Percentiles rank a stretch among this genome's conserved stretches.
Evolutionary conservation across 2,329 filamentous ascomycete genomes (phyloP).

Genomic region (Uncinocarpus reesii): DNA sequence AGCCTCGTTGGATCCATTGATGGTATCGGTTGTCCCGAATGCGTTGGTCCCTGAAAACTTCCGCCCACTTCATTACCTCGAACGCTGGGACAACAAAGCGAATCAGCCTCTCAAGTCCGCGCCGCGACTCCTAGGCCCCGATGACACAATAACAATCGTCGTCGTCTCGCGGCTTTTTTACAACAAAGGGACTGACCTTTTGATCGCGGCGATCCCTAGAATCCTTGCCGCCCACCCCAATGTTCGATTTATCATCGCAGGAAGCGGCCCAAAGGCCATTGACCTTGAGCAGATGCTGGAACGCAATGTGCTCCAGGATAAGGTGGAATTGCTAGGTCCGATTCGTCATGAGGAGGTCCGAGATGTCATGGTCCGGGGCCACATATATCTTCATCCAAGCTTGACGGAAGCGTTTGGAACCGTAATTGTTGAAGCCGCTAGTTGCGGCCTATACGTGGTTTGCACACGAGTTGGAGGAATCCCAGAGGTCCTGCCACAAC

Average conservation of each 20-base stretch:
- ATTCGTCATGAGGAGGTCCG: slow-evolving; percentile 93
- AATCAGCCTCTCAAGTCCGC: slow-evolving; percentile 33
- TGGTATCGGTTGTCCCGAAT: slow-evolving; percentile 97
- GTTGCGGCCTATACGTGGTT: slow-evolving; percentile 90
- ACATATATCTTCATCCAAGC: slow-evolving; percentile 92
- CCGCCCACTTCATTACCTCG: slow-evolving; percentile 53
- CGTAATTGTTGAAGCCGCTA: slow-evolving; percentile 93
- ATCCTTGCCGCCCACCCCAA: slow-evolving; percentile 84
- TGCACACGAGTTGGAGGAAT: slow-evolving; percentile 95
- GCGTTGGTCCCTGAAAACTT: slow-evolving; percentile 97
- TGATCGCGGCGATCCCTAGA: slow-evolving; percentile 90
- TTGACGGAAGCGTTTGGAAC: slow-evolving; percentile 96
- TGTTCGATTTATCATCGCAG: slow-evolving; percentile 92
- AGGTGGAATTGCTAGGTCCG: slow-evolving; percentile 82
- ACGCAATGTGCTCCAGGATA: slow-evolving; percentile 83
- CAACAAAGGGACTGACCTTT: slow-evolving; percentile 93
- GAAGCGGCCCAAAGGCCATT: slow-evolving; percentile 91
- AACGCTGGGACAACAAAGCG: slow-evolving; percentile 21
- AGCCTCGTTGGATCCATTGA: slow-evolving; percentile 85
- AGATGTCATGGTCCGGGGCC: slow-evolving; percentile 92
- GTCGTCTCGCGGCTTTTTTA: slow-evolving; percentile 97
- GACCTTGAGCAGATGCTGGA: slow-evolving; percentile 98
- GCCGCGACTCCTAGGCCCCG: slow-evolving; percentile 59
- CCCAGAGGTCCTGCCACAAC: slow-evolving; percentile 83
- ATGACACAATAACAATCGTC: slow-evolving; percentile 88